Base-by-base conservation (phyloP, 352 stramenopile species). In the Phytophthora podocarpi region DNA sequence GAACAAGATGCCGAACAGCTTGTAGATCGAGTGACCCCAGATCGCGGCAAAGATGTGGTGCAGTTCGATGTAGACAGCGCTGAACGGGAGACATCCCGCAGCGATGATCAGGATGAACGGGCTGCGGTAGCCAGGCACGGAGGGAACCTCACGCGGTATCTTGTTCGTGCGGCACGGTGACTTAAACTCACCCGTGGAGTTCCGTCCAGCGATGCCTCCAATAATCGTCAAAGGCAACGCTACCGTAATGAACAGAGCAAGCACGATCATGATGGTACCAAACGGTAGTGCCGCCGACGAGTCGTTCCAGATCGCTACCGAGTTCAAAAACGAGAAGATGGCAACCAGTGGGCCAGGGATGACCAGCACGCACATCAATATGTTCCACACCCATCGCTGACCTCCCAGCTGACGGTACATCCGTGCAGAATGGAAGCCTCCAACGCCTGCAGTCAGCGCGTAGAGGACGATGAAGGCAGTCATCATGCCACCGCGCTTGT, bases 11-110 rank as follows among this genome's bases (percentile, higher is more conserved):
- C 96, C 96, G 67, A 99, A 99, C 15, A 99, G 81, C 47, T 95
- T 98, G 92, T 99, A 99, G 67, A 99, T 98, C 76, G 98, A 97
- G 70, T 99, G 96, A 50, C 97, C 97, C 97, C 97, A 99, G 58
- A 99, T 98, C 37, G 94, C 93, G 15, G 91, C 94, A 60, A 99
- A 99, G 48, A 99, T 99, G 87, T 98, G 98, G 70, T 99, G 95
- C 56, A 99, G 77, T 74, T 99, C 96, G 67, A 99, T 98, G 86
- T 99, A 99, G 60, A 99, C 98, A 12, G 96, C 96, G 28, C 90
- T 98, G 77, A 99, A 99, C 26, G 97, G 97, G 37, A 99, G 80
- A 62, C 98, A 98, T 15, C 96, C 97, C 5, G 96, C 95, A 32
- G 98, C 89, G 45, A 98, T 49, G 58, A 98, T 85, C 63, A 98